A percentile compares a stretch with the other conserved stretches of the same genome.
These are phyloP conservation scores for Jackrogersella multiformis DNA, from an alignment of 495 filamentous ascomycete genomes.

Conservation along the genomic window DNA sequence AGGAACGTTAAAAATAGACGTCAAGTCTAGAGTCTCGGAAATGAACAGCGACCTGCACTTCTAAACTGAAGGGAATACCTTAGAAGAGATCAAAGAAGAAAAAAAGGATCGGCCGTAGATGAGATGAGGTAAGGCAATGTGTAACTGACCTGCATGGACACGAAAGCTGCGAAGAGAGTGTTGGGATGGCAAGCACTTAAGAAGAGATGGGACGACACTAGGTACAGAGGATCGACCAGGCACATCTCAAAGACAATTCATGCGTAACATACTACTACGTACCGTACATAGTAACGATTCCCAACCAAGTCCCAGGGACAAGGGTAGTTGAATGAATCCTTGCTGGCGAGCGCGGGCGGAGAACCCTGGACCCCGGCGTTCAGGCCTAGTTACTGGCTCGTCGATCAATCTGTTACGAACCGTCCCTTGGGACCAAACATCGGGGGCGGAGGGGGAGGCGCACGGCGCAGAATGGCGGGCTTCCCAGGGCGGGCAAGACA, in stretches of 20 bases:
- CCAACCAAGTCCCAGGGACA: no score
- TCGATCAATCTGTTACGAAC: slow-evolving; percentile 37
- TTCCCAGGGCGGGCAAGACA: slow-evolving; percentile 14
- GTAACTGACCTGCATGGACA: not conserved
- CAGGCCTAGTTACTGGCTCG: slow-evolving; percentile 12
- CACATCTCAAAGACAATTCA: not conserved
- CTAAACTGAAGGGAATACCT: slow-evolving; percentile 13
- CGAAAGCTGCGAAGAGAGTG: not conserved
- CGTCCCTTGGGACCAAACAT: slow-evolving; percentile 3
- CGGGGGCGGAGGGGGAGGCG: slow-evolving; percentile 14
- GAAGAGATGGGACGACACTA: slow-evolving; percentile 22
- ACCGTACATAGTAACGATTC: no score
- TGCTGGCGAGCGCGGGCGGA: slow-evolving; percentile 6
- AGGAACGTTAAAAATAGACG: slow-evolving; percentile 31
- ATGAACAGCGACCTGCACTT: slow-evolving; percentile 38
- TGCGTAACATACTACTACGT: slow-evolving; percentile 16
- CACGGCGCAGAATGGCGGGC: not conserved
- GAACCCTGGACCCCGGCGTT: slow-evolving; percentile 28
- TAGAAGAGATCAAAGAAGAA: slow-evolving; percentile 18
- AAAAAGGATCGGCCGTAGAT: slow-evolving; percentile 11
- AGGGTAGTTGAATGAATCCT: slow-evolving; percentile 13
- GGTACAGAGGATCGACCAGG: slow-evolving; percentile 9
- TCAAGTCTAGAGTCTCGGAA: slow-evolving; percentile 37
- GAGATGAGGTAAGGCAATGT: slow-evolving; percentile 2
- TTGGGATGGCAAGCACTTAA: not conserved